phyloP scores from a whole-genome alignment of 768 basidiomycete genomes.

The Calvatia gigantea region DNA sequence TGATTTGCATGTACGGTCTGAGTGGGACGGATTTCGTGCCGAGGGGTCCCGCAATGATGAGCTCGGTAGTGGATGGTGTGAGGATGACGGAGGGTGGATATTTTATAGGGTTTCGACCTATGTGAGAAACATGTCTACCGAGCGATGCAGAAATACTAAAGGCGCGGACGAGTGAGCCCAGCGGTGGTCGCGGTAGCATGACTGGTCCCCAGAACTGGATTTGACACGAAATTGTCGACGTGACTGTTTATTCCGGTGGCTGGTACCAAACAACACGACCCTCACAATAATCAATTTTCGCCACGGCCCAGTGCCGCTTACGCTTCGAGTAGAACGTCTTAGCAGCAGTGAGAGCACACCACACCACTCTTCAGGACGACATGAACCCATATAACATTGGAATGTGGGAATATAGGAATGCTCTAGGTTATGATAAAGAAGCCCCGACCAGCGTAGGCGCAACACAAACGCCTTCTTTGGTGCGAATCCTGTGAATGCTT shows the following conservation, averaged over 20 bases:
- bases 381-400: not conserved
- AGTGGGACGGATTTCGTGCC: constrained; percentile 45
- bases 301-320: too few species aligned
- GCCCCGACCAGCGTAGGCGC: constrained; percentile 85
- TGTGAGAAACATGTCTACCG: constrained; percentile 60
- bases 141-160: constrained; percentile 51
- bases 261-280: constrained; percentile 16
- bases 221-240: constrained; percentile 7
- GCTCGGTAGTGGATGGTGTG: constrained; percentile 32
- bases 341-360: too few species aligned
- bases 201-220: constrained; percentile 4
- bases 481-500: constrained; percentile 79
- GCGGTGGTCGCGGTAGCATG: constrained; percentile 34
- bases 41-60: constrained; percentile 43
- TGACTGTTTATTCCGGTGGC: constrained; percentile 11
- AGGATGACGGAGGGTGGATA: constrained; percentile 41
- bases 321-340: too few species aligned
- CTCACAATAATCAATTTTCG: not conserved
- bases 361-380: not conserved
- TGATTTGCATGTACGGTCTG: constrained; percentile 43
- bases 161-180: constrained; percentile 30
- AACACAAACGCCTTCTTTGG: constrained; percentile 77
- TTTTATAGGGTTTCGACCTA: constrained; percentile 57
- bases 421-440: constrained; percentile 69
- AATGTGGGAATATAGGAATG: not conserved